phyloP scores from a whole-genome alignment of 2,329 filamentous ascomycete species.

The Penicillium sp. region DNA sequence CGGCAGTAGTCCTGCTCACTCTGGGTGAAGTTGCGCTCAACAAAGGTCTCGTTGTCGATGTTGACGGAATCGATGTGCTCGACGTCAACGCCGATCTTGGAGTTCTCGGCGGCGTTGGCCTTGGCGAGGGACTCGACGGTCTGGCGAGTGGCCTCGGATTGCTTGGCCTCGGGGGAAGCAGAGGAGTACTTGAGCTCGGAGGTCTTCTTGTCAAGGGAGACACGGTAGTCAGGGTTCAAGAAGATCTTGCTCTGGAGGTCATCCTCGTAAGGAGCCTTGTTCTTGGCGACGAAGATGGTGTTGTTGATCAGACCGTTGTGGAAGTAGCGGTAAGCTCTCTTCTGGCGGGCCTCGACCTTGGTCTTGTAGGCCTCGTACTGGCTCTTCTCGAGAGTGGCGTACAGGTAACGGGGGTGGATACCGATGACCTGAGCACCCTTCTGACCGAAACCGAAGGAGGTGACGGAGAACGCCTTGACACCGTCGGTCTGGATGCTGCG shows the following conservation, averaged over 20 bases:
- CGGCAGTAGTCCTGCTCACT: constrained; percentile 85
- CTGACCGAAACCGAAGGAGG: constrained; percentile 50
- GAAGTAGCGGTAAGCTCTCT: constrained; percentile 98
- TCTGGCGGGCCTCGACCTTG: constrained; percentile 91
- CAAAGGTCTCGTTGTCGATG: constrained; percentile 89
- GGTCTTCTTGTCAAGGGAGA: constrained; percentile 82
- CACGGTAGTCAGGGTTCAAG: constrained; percentile 89
- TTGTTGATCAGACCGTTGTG: constrained; percentile 99
- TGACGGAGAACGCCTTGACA: constrained; percentile 97
- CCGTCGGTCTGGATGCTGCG: constrained; percentile 95
- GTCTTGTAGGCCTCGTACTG: constrained; percentile 79
- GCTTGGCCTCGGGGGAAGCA: constrained; percentile 64
- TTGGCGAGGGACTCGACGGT: constrained; percentile 77
- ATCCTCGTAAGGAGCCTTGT: constrained; percentile 84
- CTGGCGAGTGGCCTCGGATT: constrained; percentile 67
- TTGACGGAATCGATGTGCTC: constrained; percentile 87
- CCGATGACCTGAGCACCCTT: constrained; percentile 73
- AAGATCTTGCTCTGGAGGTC: constrained; percentile 84
- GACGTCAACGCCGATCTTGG: constrained; percentile 90
- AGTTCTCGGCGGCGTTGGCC: constrained; percentile 61
- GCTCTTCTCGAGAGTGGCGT: constrained; percentile 84
- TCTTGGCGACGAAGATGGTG: constrained; percentile 94
- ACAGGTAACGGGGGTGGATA: constrained; percentile 95
- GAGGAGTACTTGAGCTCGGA: constrained; percentile 72
- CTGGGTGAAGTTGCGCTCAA: constrained; percentile 90